Evolutionary conservation across 129 eudicot species (phyloP), one percentile per base, ranked within the genome.

Genomic region (Flaveria linearis): DNA sequence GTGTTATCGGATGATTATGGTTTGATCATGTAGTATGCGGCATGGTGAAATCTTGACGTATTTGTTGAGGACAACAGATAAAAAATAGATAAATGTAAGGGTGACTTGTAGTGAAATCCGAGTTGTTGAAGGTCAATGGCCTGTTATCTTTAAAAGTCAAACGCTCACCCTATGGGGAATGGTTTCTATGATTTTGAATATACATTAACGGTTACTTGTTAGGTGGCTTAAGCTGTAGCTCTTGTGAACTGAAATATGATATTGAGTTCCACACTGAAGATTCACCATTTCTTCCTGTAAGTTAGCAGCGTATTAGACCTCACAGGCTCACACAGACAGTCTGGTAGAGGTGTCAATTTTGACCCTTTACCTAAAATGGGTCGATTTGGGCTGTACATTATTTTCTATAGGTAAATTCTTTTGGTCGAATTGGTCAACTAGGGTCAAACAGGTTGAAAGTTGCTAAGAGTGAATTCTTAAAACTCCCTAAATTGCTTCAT

Each of bases 201-300:
- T 25, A 25, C 1, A n/a, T 55, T 68, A 42, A 63, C 28, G 22
- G 62, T 73, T 67, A 50, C 68, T 68, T 57, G 17, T 60, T 83
- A 91, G 99, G 92, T 77, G 88, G 87, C 58, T 84, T 87, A 61
- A 78, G 89, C 77, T 89, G 86, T 49, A 89, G 93, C 83, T 91
- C 97, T 42, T 87, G 84, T 12, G 99, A 91, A 75, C 99, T 97
- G 17, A 91, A 94, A 69, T 94, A 84, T 69, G 86, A 78, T 73
- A 91, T 94, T 79, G 96, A 94, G 49, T 91, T 91, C 78, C 97
- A 91, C 80, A 57, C 91, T 41, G 92, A 87, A 81, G 96, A 88
- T 73, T 84, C 91, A 13, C 96, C 96, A 68, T 93, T 80, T 80
- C 77, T 76, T 76, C 97, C 97, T 17, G 98, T 93, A 86, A 84